These are phyloP conservation scores for Volvox carteri DNA, from an alignment of 163 green algal genomes.

Conservation along the genomic window DNA sequence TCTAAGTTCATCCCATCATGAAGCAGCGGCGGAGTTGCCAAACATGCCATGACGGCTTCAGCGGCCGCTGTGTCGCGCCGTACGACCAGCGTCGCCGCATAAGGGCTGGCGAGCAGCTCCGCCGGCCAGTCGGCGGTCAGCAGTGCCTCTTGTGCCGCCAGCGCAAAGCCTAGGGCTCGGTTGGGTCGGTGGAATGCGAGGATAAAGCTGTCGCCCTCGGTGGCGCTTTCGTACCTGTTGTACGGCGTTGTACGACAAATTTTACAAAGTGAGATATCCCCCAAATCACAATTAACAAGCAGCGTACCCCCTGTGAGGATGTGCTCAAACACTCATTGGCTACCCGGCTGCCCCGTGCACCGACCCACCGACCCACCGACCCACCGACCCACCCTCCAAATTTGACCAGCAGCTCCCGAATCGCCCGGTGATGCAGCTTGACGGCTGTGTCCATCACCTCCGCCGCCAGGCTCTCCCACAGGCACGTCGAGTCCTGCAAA, in stretches of 20 bases:
- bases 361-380: no score
- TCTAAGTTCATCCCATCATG: background rate
- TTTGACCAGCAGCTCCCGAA: slow-evolving; percentile 42
- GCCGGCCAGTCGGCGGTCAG: slow-evolving; percentile 11
- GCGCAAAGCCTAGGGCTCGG: slow-evolving; percentile 62
- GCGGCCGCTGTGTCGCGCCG: background rate
- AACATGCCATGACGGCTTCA: background rate
- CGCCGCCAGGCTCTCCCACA: slow-evolving; percentile 59
- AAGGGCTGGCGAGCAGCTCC: background rate
- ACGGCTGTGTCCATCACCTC: slow-evolving; percentile 61
- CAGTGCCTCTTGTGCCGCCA: slow-evolving; percentile 1
- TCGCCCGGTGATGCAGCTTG: slow-evolving; percentile 56
- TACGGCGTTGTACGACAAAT: background rate
- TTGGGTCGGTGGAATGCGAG: slow-evolving; percentile 65
- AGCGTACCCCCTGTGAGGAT: no score
- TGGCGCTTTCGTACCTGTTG: slow-evolving; percentile 63
- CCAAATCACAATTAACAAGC: no score
- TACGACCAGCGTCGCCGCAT: background rate
- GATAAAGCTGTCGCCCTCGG: slow-evolving; percentile 74
- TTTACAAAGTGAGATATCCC: no score
- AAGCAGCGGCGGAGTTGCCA: background rate
- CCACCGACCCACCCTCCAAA: background rate
- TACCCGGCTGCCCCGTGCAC: no score
- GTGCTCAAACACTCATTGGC: no score
- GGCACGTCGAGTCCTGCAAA: slow-evolving; percentile 50